Conservation (phyloP, 75 land plant genomes). For the Larix kaempferi region DNA sequence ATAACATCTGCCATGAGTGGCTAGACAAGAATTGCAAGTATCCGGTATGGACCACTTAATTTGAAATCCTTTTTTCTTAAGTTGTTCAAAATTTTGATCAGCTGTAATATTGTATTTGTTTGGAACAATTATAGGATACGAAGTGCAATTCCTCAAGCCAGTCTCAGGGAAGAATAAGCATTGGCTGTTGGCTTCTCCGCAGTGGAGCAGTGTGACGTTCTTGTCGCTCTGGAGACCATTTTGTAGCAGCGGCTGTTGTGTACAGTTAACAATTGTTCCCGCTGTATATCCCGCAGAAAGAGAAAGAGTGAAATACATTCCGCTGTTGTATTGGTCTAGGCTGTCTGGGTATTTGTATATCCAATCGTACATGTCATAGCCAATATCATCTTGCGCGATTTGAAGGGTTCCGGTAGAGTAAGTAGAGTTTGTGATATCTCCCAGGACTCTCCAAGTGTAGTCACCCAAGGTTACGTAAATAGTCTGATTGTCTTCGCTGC, state of each 20-base stretch:
- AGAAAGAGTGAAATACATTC: too few relatives aligned
- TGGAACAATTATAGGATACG: not conserved
- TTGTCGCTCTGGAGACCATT: not conserved
- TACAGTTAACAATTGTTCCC: not conserved
- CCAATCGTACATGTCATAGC: too few relatives aligned
- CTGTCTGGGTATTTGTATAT: too few relatives aligned
- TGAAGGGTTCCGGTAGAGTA: too few relatives aligned
- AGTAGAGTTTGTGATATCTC: too few relatives aligned
- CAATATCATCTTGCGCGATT: too few relatives aligned
- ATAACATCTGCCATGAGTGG: not conserved
- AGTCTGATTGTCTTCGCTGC: too few relatives aligned
- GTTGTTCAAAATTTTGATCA: not conserved
- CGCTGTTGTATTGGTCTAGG: too few relatives aligned
- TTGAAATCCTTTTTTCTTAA: not conserved
- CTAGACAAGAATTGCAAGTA: not conserved
- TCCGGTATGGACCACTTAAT: not conserved
- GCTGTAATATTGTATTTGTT: not conserved
- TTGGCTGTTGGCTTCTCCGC: not conserved
- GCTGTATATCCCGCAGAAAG: too few relatives aligned
- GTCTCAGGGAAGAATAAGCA: not conserved
- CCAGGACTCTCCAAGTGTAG: too few relatives aligned
- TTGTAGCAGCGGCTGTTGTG: not conserved
- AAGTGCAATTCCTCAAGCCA: not conserved
- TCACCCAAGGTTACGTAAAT: too few relatives aligned
- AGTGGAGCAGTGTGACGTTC: not conserved